These are phyloP conservation scores for Bruguiera parviflora DNA, from an alignment of 345 rosid species.

Conservation along the genomic window DNA sequence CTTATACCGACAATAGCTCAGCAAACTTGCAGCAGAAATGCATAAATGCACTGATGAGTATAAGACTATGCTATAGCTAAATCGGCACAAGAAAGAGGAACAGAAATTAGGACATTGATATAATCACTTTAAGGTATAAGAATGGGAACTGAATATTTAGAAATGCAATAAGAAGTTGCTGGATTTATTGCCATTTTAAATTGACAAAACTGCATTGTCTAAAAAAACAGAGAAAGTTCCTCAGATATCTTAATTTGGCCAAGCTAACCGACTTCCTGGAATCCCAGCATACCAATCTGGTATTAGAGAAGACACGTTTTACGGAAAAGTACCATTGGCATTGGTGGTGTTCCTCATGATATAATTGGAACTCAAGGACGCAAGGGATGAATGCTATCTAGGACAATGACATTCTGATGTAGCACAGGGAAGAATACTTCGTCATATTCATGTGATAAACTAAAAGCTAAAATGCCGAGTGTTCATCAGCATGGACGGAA, in stretches of 20 bases:
- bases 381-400: not conserved
- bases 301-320: slow-evolving; percentile 4
- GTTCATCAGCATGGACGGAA: slow-evolving; percentile 10
- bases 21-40: slow-evolving; percentile 18
- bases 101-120: slow-evolving; percentile 11
- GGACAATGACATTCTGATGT: not conserved
- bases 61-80: not conserved
- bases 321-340: not conserved
- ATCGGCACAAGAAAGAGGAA: slow-evolving; percentile 1
- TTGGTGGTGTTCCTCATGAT: not conserved
- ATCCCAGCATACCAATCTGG: not conserved
- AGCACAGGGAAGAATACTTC: no score
- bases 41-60: not conserved
- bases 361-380: not conserved
- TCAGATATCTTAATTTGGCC: no score
- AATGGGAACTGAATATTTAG: not conserved
- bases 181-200: not conserved
- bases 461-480: not conserved
- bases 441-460: slow-evolving; percentile 5
- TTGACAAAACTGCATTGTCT: not conserved
- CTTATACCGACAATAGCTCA: slow-evolving; percentile 32
- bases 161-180: not conserved
- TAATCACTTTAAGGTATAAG: not conserved
- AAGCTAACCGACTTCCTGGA: slow-evolving; percentile 1
- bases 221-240: not conserved